Base-by-base conservation (phyloP, 805 yeast species). In the Vanderwaltozyma yarrowii region DNA sequence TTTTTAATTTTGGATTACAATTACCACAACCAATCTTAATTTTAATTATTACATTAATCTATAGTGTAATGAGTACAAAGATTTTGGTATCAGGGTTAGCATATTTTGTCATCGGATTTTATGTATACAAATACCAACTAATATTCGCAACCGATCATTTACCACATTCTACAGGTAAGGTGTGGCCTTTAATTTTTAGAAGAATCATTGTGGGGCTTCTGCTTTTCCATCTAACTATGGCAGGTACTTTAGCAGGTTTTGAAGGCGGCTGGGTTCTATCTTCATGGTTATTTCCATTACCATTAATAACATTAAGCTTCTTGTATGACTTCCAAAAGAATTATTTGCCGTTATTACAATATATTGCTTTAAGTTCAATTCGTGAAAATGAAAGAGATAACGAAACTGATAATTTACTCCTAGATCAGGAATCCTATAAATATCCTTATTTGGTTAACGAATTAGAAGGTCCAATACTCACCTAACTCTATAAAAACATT, bases 91-190 rank as follows among this genome's bases (percentile, higher is more conserved):
- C 94, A 10, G 96, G 97, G 0, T 63, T 87, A 40, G 66, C 80
- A 1, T 89, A 92, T 59, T 89, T 89, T 56, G 60, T 83, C 13
- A 63, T 86, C 39, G 96, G 97, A 0, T 89, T 77, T 58, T 80
- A 78, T 56, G 95, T 88, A 8, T 86, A 78, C 70, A 89, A 89
- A 61, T 89, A 88, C 58, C 96, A 87, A 60, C 66, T 89, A 42
- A 66, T 92, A 46, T 89, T 85, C 57, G 81, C 95, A 0, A 80
- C 92, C 65, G 87, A 86, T 24, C 97, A 92, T 58, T 88, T 94
- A 9, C 96, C 94, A 28, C 97, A 92, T 61, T 87, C 96, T 0
- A 92, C 96, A 0, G 98, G 97, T 1, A 83, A 82, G 54, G 94
- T 89, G 1, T 89, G 96, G 97, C 95, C 96, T 0, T 66, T 87